Conservation (phyloP, 768 basidiomycete species). For the Naematelia aurantialba region DNA sequence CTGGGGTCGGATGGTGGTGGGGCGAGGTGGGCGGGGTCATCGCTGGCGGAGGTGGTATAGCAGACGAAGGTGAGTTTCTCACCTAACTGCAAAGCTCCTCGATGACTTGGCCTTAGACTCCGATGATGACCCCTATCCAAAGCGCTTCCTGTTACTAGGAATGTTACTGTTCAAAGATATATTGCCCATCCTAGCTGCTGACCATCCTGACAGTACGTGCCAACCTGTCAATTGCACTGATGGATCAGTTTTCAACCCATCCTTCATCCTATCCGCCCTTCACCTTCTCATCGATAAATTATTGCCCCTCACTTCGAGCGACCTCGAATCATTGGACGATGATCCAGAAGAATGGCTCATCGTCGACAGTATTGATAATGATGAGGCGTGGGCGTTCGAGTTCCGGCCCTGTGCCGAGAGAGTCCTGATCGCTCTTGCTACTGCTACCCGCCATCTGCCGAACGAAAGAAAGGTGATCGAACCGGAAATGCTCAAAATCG, state of each 20-base stretch:
- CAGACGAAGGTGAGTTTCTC: slow-evolving; percentile 42
- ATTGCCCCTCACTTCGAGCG: slow-evolving; percentile 74
- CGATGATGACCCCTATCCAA: slow-evolving; percentile 38
- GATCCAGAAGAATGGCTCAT: slow-evolving; percentile 96
- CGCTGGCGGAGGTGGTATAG: slow-evolving; percentile 37
- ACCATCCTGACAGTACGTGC: slow-evolving; percentile 42
- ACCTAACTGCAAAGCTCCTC: neutral
- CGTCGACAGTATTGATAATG: slow-evolving; percentile 65
- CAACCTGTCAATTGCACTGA: slow-evolving; percentile 4
- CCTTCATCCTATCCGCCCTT: slow-evolving; percentile 42
- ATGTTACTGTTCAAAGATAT: slow-evolving; percentile 49
- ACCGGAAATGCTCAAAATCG: slow-evolving; percentile 37
- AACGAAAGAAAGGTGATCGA: slow-evolving; percentile 36
- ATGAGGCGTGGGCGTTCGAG: slow-evolving; percentile 91
- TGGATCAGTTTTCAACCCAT: slow-evolving; percentile 41
- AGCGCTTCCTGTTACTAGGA: slow-evolving; percentile 46
- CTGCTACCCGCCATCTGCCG: slow-evolving; percentile 38
- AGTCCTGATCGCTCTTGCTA: slow-evolving; percentile 66
- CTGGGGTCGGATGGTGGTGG: slow-evolving; percentile 50
- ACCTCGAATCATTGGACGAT: slow-evolving; percentile 75
- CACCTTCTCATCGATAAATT: slow-evolving; percentile 74
- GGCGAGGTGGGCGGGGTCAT: slow-evolving; percentile 44
- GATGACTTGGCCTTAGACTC: slow-evolving; percentile 22
- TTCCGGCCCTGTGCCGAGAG: slow-evolving; percentile 92
- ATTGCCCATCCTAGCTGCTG: slow-evolving; percentile 39